Conservation (phyloP, 2,329 filamentous ascomycete genomes). For the Monosporascus sp. region DNA sequence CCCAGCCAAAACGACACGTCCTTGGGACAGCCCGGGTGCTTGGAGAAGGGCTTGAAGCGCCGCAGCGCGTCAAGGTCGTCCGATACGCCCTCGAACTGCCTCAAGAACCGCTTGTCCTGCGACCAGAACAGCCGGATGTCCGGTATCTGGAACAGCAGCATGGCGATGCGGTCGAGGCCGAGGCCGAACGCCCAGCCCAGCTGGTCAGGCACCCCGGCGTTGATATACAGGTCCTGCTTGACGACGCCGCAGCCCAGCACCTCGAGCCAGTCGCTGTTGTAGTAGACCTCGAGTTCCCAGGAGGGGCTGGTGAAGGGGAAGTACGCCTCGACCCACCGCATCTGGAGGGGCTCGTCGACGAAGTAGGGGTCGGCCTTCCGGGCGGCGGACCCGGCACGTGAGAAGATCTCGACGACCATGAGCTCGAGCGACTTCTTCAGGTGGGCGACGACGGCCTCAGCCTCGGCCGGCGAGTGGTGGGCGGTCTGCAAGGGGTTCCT, state of each 20-base stretch:
- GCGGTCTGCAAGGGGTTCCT: slow-evolving; percentile 76
- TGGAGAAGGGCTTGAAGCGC: slow-evolving; percentile 83
- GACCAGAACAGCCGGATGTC: slow-evolving; percentile 98
- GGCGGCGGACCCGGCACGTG: slow-evolving; percentile 65
- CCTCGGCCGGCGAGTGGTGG: slow-evolving; percentile 70
- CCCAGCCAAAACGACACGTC: slow-evolving; percentile 92
- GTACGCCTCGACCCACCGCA: slow-evolving; percentile 94
- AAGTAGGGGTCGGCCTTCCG: slow-evolving; percentile 44
- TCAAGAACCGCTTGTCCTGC: slow-evolving; percentile 74
- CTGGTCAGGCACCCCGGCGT: slow-evolving; percentile 68
- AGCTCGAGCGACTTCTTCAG: slow-evolving; percentile 84
- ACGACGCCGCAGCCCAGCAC: slow-evolving; percentile 90
- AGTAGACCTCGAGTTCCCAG: slow-evolving; percentile 95
- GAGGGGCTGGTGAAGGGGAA: slow-evolving; percentile 96
- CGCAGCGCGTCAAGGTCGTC: slow-evolving; percentile 42
- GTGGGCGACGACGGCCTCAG: slow-evolving; percentile 76
- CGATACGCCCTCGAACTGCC: slow-evolving; percentile 68
- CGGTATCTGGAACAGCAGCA: slow-evolving; percentile 93
- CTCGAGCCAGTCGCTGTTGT: slow-evolving; percentile 92
- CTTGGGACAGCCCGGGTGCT: slow-evolving; percentile 81
- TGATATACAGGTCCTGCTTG: slow-evolving; percentile 73
- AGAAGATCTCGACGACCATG: slow-evolving; percentile 86
- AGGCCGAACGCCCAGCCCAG: slow-evolving; percentile 95
- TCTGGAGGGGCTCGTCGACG: slow-evolving; percentile 66
- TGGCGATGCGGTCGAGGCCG: slow-evolving; percentile 90